These are phyloP conservation scores for Hypholoma sublateritium DNA, from an alignment of 768 basidiomycete genomes.

Conservation along the genomic window DNA sequence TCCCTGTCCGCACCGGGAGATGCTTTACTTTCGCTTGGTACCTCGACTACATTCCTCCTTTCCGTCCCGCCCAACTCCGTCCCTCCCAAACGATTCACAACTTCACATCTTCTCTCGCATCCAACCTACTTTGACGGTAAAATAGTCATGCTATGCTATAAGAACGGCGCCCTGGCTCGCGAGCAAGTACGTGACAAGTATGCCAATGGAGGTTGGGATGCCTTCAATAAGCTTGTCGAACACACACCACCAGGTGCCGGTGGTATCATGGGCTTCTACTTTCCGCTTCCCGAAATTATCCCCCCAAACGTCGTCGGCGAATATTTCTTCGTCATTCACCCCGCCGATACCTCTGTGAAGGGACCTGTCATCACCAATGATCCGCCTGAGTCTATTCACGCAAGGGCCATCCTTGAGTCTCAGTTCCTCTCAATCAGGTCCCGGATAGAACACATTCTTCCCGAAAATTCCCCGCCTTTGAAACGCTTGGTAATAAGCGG, in stretches of 20 bases:
- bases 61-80: constrained; percentile 66
- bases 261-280: constrained; percentile 73
- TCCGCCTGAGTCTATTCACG: constrained; percentile 50
- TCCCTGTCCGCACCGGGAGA: constrained; percentile 75
- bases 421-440: constrained; percentile 82
- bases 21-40: constrained; percentile 83
- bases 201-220: constrained; percentile 59
- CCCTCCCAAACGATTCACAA: constrained; percentile 69
- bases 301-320: constrained; percentile 76
- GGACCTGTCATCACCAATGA: constrained; percentile 28
- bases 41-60: constrained; percentile 84
- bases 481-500: constrained; percentile 76
- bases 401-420: constrained; percentile 80
- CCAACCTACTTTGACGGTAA: constrained; percentile 61
- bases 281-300: constrained; percentile 85
- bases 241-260: constrained; percentile 53
- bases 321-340: constrained; percentile 52
- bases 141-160: constrained; percentile 92
- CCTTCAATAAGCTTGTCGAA: constrained; percentile 68
- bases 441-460: constrained; percentile 68
- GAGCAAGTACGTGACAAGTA: constrained; percentile 73
- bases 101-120: constrained; percentile 73
- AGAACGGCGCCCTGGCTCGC: constrained; percentile 82
- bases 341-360: constrained; percentile 23
- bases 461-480: constrained; percentile 51